Percentiles rank a stretch among this genome's conserved stretches.
phyloP scores from a whole-genome alignment of 257 asterid genomes.

The Catharanthus roseus region DNA sequence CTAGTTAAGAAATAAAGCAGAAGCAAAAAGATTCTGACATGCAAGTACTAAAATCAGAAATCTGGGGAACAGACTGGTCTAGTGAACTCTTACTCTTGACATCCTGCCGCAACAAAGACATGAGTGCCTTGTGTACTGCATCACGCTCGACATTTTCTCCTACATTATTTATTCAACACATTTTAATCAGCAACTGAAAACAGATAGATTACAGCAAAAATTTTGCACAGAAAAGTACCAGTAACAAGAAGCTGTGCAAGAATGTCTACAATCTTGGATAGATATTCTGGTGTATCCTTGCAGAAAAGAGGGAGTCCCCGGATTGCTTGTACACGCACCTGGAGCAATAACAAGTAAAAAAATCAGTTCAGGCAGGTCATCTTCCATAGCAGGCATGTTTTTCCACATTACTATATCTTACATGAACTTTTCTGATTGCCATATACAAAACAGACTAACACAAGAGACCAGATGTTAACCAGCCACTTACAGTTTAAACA shows the following conservation, averaged over 20 bases:
- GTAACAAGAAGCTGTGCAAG: conserved; percentile 74
- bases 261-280: conserved; percentile 71
- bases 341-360: conserved; percentile 21
- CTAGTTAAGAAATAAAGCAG: background rate
- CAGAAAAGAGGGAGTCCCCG: conserved; percentile 93
- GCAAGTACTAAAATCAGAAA: background rate
- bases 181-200: conserved; percentile 10
- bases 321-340: conserved; percentile 96
- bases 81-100: conserved; percentile 60
- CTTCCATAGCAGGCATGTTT: background rate
- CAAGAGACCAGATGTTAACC: background rate
- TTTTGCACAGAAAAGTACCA: conserved; percentile 37
- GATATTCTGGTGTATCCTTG: conserved; percentile 86
- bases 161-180: conserved; percentile 16
- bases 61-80: background rate
- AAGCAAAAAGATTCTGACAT: background rate
- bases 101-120: conserved; percentile 85
- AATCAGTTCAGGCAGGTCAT: background rate
- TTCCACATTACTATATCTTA: background rate
- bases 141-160: conserved; percentile 97
- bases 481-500: background rate
- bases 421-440: background rate
- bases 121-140: conserved; percentile 84
- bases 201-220: conserved; percentile 5
- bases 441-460: background rate